Base-by-base conservation (phyloP, 345 rosid genomes). In the Gossypium longicalyx region DNA sequence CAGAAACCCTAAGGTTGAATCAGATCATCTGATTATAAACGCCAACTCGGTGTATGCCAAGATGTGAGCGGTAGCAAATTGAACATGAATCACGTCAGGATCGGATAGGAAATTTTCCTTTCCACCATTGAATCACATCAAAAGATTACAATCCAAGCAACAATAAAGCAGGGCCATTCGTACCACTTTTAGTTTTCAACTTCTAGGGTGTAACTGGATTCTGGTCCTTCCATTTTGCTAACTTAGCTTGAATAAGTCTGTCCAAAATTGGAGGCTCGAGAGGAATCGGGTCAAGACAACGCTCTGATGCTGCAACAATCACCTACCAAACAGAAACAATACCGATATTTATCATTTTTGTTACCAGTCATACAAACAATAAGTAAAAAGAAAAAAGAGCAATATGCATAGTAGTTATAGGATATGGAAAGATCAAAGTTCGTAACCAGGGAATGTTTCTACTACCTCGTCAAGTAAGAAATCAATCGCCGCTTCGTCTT, bases 261-360 rank as follows among this genome's bases (percentile, higher is more conserved):
- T 93, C 98, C 91, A 95, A 80, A 58, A 95, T 93, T n/a, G 98
- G 92, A 73, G 93, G 97, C 86, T 95, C 99, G 82, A 93, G 61
- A 64, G 98, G 98, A 77, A 79, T 85, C 47, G 96, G 94, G 81
- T 95, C 99, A 67, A 91, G 96, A 74, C 97, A 95, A 48, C 96
- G 97, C 81, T 95, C 97, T 0, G 98, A 86, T 69, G 98, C 89
- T 79, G 97, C 93, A 81, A 95, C 98, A 43, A 91, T 89, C 82
- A 90, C 99, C 99, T 95, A 87, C 71, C 60, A 71, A 63, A 65
- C 75, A 74, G 43, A 68, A 69, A 22, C 61, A 49, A 51, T 15
- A 22, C 23, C 29, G 43, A 56, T 71, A 61, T 61, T 25, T 34
- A 60, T 68, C 48, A 61, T 44, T 66, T 44, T 59, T 23, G 63